These are phyloP conservation scores for Nicotiana sylvestris DNA, from an alignment of 257 asterid genomes.

Conservation along the genomic window DNA sequence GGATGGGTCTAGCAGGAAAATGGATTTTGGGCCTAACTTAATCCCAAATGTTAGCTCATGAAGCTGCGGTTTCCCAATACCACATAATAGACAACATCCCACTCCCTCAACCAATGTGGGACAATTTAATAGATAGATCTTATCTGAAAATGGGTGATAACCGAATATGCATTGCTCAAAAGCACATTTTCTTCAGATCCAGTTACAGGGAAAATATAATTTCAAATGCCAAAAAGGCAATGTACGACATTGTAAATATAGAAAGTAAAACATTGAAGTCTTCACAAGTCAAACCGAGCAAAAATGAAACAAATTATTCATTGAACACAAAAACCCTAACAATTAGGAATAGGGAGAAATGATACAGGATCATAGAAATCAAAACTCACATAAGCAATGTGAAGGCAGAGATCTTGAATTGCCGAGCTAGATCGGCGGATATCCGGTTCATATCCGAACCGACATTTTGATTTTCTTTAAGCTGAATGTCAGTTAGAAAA, in stretches of 20 bases:
- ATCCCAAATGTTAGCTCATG: too few species aligned
- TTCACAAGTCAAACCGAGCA: background rate
- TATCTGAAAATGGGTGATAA: background rate
- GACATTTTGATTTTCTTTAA: slow-evolving; percentile 17
- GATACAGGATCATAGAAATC: slow-evolving; percentile 31
- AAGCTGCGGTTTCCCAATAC: too few species aligned
- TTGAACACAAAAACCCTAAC: slow-evolving; percentile 11
- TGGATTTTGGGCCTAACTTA: too few species aligned
- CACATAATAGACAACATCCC: too few species aligned
- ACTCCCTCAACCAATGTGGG: too few species aligned
- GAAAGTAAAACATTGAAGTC: background rate
- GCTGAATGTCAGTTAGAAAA: background rate
- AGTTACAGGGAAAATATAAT: slow-evolving; percentile 20
- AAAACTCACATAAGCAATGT: slow-evolving; percentile 38
- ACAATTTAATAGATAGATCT: slow-evolving; percentile 7
- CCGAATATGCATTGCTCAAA: background rate
- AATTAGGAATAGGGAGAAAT: background rate
- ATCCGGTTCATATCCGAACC: slow-evolving; percentile 21
- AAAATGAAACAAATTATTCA: background rate
- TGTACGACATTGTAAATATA: slow-evolving; percentile 8
- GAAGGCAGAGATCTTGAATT: slow-evolving; percentile 50
- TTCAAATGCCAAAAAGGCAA: slow-evolving; percentile 20
- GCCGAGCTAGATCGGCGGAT: slow-evolving; percentile 39
- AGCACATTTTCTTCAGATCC: slow-evolving; percentile 46
- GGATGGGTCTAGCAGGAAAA: too few species aligned